A percentile compares a stretch with the other conserved stretches of the same genome.
phyloP scores from a whole-genome alignment of 192 early-diverging fungal species.

The Phycomyces nitens region DNA sequence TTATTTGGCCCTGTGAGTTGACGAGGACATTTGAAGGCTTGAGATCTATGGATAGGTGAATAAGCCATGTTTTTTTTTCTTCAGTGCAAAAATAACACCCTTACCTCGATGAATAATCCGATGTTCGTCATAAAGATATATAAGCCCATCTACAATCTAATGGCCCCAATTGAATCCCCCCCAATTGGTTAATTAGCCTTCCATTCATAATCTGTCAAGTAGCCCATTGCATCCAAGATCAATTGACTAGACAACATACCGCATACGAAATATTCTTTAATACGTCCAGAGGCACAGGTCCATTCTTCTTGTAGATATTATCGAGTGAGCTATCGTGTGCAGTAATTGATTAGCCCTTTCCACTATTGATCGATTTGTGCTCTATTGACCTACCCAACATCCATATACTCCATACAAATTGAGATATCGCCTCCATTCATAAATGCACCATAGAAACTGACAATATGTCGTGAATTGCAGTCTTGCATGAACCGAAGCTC shows the following conservation, averaged over 20 bases:
- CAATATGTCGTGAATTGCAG: slow-evolving; percentile 92
- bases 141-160: slow-evolving; percentile 67
- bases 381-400: slow-evolving; percentile 60
- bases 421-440: slow-evolving; percentile 77
- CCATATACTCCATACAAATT: slow-evolving; percentile 98
- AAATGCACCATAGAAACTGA: slow-evolving; percentile 96
- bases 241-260: slow-evolving; percentile 39
- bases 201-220: too few relatives aligned
- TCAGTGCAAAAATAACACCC: background rate
- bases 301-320: slow-evolving; percentile 86
- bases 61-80: background rate
- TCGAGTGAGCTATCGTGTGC: slow-evolving; percentile 68
- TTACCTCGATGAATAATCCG: slow-evolving; percentile 93
- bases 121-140: slow-evolving; percentile 48
- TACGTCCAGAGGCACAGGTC: slow-evolving; percentile 85
- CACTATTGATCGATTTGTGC: background rate
- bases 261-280: slow-evolving; percentile 81
- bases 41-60: slow-evolving; percentile 52
- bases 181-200: background rate
- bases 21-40: slow-evolving; percentile 86
- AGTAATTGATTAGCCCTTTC: background rate
- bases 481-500: slow-evolving; percentile 96
- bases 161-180: background rate
- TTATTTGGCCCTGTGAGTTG: slow-evolving; percentile 77
- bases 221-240: background rate